Evolutionary conservation across 2,329 filamentous ascomycete species (phyloP).

Genomic region (Elsinoe australis): DNA sequence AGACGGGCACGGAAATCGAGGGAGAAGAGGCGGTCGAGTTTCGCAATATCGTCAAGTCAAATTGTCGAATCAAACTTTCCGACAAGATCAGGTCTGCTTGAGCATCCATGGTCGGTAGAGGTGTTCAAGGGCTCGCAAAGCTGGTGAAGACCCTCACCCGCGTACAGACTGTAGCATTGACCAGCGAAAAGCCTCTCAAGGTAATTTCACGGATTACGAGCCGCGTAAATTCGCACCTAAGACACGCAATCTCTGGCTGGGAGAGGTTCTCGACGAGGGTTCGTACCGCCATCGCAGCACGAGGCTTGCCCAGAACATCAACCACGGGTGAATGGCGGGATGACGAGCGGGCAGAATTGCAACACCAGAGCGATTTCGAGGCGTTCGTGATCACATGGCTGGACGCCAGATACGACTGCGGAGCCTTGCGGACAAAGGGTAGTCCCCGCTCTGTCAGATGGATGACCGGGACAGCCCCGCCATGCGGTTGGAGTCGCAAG

Average conservation of each 20-base stretch:
- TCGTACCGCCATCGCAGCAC: not conserved
- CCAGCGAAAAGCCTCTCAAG: too few relatives aligned
- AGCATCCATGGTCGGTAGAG: too few relatives aligned
- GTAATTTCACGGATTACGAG: too few relatives aligned
- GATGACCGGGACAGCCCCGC: too few relatives aligned
- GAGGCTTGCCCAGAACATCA: not conserved
- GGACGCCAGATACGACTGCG: not conserved
- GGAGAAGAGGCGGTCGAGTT: too few relatives aligned
- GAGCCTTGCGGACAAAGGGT: not conserved
- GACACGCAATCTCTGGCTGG: constrained; percentile 1
- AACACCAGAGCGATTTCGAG: not conserved
- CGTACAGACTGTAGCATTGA: not conserved
- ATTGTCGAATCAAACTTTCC: too few relatives aligned
- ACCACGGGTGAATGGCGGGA: constrained; percentile 8
- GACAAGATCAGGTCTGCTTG: too few relatives aligned
- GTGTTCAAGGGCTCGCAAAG: too few relatives aligned
- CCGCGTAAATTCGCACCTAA: not conserved
- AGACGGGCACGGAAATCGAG: too few relatives aligned
- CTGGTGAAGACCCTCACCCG: too few relatives aligned
- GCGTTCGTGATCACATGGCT: not conserved
- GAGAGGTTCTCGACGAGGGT: not conserved
- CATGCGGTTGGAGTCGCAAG: too few relatives aligned
- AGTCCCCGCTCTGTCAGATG: not conserved
- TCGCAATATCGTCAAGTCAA: too few relatives aligned
- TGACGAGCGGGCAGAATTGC: constrained; percentile 1